A percentile compares a stretch with the other conserved stretches of the same genome.
Conservation (phyloP, 2,329 filamentous ascomycete genomes). For the Colletotrichum sp. region DNA sequence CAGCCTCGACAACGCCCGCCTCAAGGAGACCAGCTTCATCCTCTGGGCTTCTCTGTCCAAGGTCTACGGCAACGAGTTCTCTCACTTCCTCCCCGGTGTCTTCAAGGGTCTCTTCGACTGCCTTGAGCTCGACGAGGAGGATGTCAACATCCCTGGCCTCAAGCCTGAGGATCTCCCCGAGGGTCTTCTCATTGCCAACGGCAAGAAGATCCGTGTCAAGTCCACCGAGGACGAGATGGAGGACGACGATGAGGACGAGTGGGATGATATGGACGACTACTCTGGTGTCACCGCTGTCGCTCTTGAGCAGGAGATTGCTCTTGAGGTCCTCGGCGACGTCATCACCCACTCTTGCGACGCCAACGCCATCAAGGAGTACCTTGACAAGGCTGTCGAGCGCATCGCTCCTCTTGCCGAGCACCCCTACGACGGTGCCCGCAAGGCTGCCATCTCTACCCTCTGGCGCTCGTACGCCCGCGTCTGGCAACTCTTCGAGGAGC, state of each 20-base stretch:
- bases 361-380: slow-evolving; percentile 76
- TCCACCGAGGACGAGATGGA: slow-evolving; percentile 55
- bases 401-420: slow-evolving; percentile 85
- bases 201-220: slow-evolving; percentile 86
- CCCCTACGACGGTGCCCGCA: slow-evolving; percentile 90
- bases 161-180: slow-evolving; percentile 52
- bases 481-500: slow-evolving; percentile 85
- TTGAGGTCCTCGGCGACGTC: slow-evolving; percentile 93
- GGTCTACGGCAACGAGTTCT: slow-evolving; percentile 87
- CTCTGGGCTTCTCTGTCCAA: slow-evolving; percentile 95
- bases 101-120: slow-evolving; percentile 84
- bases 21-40: slow-evolving; percentile 96
- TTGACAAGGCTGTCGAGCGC: slow-evolving; percentile 85
- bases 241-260: slow-evolving; percentile 75
- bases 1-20: slow-evolving; percentile 83
- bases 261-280: slow-evolving; percentile 85
- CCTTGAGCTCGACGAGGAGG: slow-evolving; percentile 87
- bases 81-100: slow-evolving; percentile 77
- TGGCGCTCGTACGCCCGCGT: slow-evolving; percentile 94
- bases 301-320: slow-evolving; percentile 95
- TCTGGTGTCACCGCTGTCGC: slow-evolving; percentile 87
- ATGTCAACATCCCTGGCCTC: slow-evolving; percentile 79
- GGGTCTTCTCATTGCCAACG: slow-evolving; percentile 77
- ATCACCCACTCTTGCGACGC: slow-evolving; percentile 84
- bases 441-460: slow-evolving; percentile 87